Evolutionary conservation across 805 yeast species (phyloP), one percentile per base, ranked within the genome.

Genomic region (Millerozyma acaciae): DNA sequence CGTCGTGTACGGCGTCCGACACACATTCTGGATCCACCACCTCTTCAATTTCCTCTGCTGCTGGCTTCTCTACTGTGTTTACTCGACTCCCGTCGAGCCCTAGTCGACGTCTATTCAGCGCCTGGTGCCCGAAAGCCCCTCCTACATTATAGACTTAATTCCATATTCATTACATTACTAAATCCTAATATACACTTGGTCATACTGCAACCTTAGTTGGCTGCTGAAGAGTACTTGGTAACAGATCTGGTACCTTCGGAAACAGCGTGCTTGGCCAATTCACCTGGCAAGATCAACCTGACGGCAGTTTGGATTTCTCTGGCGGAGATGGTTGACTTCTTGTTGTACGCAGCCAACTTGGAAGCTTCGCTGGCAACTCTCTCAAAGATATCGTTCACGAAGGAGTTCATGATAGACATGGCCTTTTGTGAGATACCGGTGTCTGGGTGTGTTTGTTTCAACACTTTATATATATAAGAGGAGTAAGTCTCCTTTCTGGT

Each of bases 231-330:
- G 79, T 86, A 87, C 76, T 87, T 87, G 68, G 96, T 85, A 57
- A 87, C 95, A 66, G 96, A 95, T 80, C 95, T 85, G 53, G 96
- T 87, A 78, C 97, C 97, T 75, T 89, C 97, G 56, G 95, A 84
- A 56, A 88, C 95, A 60, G 97, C 96, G 73, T 89, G 97, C 78
- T 88, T 88, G 53, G 96, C 96, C 65, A 89, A 78, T 76, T 89
- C 97, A 80, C 97, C 97, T 53, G 97, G 97, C 57, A 89, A 81
- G 70, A 89, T 88, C 61, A 89, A 81, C 80, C 96, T 86, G 50
- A 89, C 97, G 53, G 97, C 97, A 54, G 97, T 89, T 77, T 89
- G 97, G 58, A 89, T 89, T 76, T 89, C 97, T 76, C 97, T 87
- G 43, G 97, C 94, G 50, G 96, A 87, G 61, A 90, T 89, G 54